Conservation (phyloP, 192 early-diverging fungal genomes). For the Coemansia sp. region DNA sequence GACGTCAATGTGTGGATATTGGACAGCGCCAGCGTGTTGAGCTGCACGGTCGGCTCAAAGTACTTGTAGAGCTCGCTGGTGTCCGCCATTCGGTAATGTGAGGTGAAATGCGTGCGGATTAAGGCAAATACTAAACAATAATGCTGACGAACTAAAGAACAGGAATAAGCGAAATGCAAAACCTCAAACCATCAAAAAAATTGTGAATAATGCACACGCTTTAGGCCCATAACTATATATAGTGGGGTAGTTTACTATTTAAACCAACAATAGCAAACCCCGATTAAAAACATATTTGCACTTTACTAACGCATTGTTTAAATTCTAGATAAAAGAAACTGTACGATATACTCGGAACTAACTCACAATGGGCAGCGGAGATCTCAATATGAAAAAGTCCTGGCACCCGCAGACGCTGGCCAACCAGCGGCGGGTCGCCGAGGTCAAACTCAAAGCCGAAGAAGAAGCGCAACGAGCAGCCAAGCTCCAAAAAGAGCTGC, state of each 20-base stretch:
- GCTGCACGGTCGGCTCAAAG: constrained; percentile 55
- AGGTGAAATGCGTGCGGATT: not conserved
- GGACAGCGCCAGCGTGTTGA: constrained; percentile 48
- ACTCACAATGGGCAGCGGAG: constrained; percentile 49
- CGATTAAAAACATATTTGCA: too few species aligned
- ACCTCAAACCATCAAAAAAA: not conserved
- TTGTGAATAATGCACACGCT: not conserved
- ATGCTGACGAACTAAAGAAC: not conserved
- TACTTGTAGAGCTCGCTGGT: constrained; percentile 50
- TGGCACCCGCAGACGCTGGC: constrained; percentile 94
- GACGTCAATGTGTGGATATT: constrained; percentile 54
- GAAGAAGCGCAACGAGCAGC: constrained; percentile 88
- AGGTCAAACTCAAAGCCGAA: constrained; percentile 73
- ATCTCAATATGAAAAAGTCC: constrained; percentile 90
- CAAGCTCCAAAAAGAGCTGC: constrained; percentile 85
- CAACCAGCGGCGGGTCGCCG: constrained; percentile 66
- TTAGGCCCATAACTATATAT: not conserved
- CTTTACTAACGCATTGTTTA: not conserved
- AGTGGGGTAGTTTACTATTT: not conserved
- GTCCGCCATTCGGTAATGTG: constrained; percentile 22
- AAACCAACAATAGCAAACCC: not conserved
- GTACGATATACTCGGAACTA: not conserved
- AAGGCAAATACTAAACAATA: not conserved
- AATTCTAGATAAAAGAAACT: not conserved
- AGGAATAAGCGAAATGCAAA: not conserved